Percentiles rank a stretch among this genome's conserved stretches.
Conservation (phyloP, 441 rosid genomes). For the Manihot esculenta region DNA sequence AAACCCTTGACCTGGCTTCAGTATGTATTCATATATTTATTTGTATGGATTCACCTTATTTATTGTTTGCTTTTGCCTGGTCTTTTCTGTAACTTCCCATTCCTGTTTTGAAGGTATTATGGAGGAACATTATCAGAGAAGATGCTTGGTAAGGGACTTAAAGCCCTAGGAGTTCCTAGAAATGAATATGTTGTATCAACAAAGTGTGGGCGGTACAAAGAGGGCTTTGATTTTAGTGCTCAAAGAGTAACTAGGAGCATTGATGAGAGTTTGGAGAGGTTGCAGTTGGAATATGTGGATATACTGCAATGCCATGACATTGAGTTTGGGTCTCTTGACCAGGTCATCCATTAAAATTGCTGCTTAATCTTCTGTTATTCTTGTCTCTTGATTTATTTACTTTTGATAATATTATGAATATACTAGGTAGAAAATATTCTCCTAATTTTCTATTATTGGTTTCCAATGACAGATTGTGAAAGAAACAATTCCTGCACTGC, state of each 20-base stretch:
- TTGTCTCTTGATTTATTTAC: background rate
- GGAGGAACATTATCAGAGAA: conserved; percentile 88
- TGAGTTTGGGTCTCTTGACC: conserved; percentile 57
- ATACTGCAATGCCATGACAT: conserved; percentile 89
- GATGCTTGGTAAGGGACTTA: conserved; percentile 84
- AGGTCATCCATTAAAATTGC: conserved; percentile 31
- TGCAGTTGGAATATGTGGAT: conserved; percentile 89
- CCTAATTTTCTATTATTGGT: conserved; percentile 14
- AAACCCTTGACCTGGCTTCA: no score
- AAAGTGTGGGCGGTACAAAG: conserved; percentile 76
- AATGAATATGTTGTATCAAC: conserved; percentile 78
- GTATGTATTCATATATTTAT: background rate
- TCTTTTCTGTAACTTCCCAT: background rate
- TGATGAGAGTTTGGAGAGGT: conserved; percentile 79
- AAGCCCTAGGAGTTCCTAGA: conserved; percentile 74
- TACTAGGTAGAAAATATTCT: background rate
- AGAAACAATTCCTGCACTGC: conserved; percentile 93
- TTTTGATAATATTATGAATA: background rate
- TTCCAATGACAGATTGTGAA: conserved; percentile 58
- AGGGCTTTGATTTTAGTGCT: conserved; percentile 90
- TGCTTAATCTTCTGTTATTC: background rate
- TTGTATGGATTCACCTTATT: background rate
- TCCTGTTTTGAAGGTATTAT: conserved; percentile 53
- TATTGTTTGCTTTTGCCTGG: background rate
- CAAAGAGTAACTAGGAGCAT: conserved; percentile 81